Evolutionary conservation across 441 rosid genomes (phyloP), one percentile per base, ranked within the genome.

Genomic region (Brassica hybrid): DNA sequence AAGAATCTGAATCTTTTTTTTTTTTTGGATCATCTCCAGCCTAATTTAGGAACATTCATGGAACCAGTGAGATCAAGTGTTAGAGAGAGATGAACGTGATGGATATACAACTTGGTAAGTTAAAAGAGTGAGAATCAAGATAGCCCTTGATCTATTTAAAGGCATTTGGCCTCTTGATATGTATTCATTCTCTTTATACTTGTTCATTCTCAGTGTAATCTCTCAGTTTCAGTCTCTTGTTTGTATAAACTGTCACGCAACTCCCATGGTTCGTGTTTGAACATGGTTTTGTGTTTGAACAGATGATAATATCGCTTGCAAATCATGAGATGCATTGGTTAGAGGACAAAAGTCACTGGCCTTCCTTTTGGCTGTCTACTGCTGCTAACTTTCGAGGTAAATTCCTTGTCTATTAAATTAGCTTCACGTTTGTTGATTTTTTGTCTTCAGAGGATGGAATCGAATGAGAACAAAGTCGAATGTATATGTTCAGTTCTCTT

Each of bases 271-370:
- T 48, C 0, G 56, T 48, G 56, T 48, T n/a, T 48, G 17, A 48
- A 48, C 56, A 48, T 48, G 56, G 56, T 48, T 48, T 48, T 48
- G 56, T 41, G 56, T 48, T 48, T 48, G 8, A n/a, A 48, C 56
- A n/a, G 56, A 6, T 45, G 52, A 4, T 45, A 45, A 12, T 13
- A 13, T 48, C 56, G 56, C 17, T 48, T 41, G 48, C 48, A 38
- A 45, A 45, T 13, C 54, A 45, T 45, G 54, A 6, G 17, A n/a
- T 48, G 54, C 54, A 48, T 48, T 48, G 9, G 16, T n/a, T 48
- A n/a, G 56, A 48, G 56, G 56, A 48, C 8, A 13, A 13, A 48
- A 48, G 16, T 13, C 54, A 48, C 56, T 13, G 54, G 16, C 16
- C 7, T 45, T 45, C 54, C 14, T 45, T 45, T 13, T n/a, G 8